Percentiles rank a stretch among this genome's conserved stretches.
Conservation (phyloP, 257 asterid species). For the Marsdenia floribunda region DNA sequence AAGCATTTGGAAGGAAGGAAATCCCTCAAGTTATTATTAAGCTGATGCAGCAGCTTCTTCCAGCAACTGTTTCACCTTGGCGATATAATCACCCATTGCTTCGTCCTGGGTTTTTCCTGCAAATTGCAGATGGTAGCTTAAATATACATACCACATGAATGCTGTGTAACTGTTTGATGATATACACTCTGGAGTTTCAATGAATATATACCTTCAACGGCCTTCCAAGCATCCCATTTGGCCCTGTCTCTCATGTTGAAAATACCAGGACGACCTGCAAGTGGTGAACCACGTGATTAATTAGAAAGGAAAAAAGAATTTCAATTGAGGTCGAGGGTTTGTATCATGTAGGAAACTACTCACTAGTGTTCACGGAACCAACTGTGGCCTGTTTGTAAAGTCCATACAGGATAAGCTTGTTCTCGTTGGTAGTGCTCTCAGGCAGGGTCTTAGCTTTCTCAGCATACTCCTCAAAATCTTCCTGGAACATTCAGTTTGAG, state of each 20-base stretch:
- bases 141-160: no score
- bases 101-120: slow-evolving; percentile 75
- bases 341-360: slow-evolving; percentile 19
- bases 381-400: slow-evolving; percentile 80
- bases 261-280: slow-evolving; percentile 86
- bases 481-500: slow-evolving; percentile 34
- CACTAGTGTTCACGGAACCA: slow-evolving; percentile 74
- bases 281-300: background rate
- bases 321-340: background rate
- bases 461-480: slow-evolving; percentile 85
- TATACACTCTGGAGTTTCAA: background rate
- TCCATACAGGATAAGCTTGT: slow-evolving; percentile 75
- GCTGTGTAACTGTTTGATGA: background rate
- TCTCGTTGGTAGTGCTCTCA: slow-evolving; percentile 56
- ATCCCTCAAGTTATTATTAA: slow-evolving; percentile 1
- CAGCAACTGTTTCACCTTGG: slow-evolving; percentile 90
- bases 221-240: slow-evolving; percentile 99
- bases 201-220: slow-evolving; percentile 73
- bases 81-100: slow-evolving; percentile 78
- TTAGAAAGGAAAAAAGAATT: background rate
- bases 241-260: slow-evolving; percentile 77
- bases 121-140: background rate
- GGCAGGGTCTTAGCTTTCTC: slow-evolving; percentile 88
- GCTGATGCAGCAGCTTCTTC: slow-evolving; percentile 48
- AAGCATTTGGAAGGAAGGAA: background rate